Conservation (phyloP, 495 filamentous ascomycete species). For the Rostrohypoxylon terebratum region DNA sequence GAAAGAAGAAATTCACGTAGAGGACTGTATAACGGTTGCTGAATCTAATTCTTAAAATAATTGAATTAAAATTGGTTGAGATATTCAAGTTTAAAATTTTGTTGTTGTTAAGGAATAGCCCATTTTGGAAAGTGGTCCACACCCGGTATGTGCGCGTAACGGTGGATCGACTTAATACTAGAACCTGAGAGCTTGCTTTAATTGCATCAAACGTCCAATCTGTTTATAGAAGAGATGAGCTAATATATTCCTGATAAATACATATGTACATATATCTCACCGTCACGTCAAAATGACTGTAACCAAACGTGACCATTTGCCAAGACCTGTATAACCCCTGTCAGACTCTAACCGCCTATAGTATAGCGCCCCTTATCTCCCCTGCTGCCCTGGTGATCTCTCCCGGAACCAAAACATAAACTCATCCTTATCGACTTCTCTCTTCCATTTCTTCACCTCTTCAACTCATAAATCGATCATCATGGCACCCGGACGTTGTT, state of each 20-base stretch:
- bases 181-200: no score
- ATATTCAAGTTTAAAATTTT: background rate
- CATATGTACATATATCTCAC: background rate
- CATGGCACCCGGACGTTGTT: constrained; percentile 23
- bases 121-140: no score
- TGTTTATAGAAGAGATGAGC: background rate
- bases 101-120: no score
- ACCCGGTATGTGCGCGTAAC: no score
- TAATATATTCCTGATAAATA: background rate
- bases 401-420: constrained; percentile 21
- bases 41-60: no score
- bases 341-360: constrained; percentile 12
- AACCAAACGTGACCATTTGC: background rate
- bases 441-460: constrained; percentile 7
- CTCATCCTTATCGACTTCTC: background rate
- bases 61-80: no score
- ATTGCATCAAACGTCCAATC: background rate
- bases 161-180: no score
- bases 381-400: constrained; percentile 30
- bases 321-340: background rate
- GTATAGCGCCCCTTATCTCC: constrained; percentile 25
- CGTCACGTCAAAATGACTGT: no score
- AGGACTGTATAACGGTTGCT: no score
- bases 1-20: no score
- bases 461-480: background rate